A percentile compares a stretch with the other conserved stretches of the same genome.
Conservation (phyloP, 2,329 filamentous ascomycete species). For the Davidsoniella eucalypti region DNA sequence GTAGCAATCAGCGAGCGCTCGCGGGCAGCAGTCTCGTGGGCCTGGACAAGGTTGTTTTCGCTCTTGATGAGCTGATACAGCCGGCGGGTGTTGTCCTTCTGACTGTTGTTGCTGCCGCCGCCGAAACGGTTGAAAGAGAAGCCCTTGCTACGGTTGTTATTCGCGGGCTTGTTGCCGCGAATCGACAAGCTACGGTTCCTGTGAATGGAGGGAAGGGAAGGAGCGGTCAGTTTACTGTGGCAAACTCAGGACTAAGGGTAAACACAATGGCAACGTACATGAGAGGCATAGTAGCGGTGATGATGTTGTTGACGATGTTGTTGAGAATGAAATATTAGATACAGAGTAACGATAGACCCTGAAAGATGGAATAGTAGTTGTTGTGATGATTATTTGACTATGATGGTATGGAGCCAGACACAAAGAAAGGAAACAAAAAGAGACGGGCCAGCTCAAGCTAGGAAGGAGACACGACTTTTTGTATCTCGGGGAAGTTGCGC, state of each 20-base stretch:
- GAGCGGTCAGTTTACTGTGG: not conserved
- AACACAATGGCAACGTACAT: conserved; percentile 3
- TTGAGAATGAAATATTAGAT: not conserved
- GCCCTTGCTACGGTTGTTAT: conserved; percentile 39
- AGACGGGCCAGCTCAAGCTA: not conserved
- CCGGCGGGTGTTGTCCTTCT: conserved; percentile 77
- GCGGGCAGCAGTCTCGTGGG: conserved; percentile 69
- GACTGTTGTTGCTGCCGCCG: conserved; percentile 41
- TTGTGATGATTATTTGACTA: not conserved
- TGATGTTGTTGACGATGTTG: not conserved
- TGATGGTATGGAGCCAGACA: not conserved
- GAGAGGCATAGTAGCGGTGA: conserved; percentile 11
- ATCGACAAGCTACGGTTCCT: conserved; percentile 12
- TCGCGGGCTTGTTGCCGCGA: conserved; percentile 23
- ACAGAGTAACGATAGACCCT: not conserved
- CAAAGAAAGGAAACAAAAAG: not conserved
- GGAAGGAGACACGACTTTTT: not conserved
- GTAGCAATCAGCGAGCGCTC: conserved; percentile 74
- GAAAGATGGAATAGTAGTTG: not conserved
- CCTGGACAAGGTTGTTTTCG: conserved; percentile 72
- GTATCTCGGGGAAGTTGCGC: not conserved
- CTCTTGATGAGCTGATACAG: conserved; percentile 90
- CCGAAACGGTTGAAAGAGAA: conserved; percentile 81
- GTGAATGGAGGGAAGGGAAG: no score
- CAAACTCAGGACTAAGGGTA: not conserved